Percentiles rank a stretch among this genome's conserved stretches.
These are phyloP conservation scores for Ceratocystis smalleyi DNA, from an alignment of 2,329 filamentous ascomycete genomes.

Conservation along the genomic window DNA sequence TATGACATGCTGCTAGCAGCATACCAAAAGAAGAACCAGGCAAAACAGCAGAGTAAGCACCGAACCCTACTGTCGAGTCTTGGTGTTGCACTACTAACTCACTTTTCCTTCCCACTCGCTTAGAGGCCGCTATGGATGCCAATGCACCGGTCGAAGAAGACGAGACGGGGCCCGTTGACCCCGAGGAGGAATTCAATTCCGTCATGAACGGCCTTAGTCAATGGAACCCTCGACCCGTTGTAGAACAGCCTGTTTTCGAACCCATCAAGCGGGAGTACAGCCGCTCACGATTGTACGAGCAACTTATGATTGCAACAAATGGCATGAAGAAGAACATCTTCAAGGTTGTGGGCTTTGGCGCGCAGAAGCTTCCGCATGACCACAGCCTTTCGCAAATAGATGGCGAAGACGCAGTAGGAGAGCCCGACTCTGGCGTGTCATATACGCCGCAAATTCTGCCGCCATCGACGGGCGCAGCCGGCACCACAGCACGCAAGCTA, in stretches of 20 bases:
- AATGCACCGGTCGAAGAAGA: slow-evolving; percentile 82
- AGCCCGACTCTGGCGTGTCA: slow-evolving; percentile 33
- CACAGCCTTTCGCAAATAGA: slow-evolving; percentile 28
- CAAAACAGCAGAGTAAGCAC: slow-evolving; percentile 81
- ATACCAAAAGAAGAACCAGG: slow-evolving; percentile 96
- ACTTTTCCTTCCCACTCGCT: slow-evolving; percentile 16
- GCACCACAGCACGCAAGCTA: slow-evolving; percentile 1
- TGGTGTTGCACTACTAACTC: slow-evolving; percentile 9
- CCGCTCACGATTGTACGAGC: slow-evolving; percentile 46
- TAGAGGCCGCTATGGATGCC: slow-evolving; percentile 86
- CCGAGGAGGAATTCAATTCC: slow-evolving; percentile 80
- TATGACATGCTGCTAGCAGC: slow-evolving; percentile 83
- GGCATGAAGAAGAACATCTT: slow-evolving; percentile 51
- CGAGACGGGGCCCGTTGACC: slow-evolving; percentile 69
- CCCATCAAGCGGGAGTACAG: slow-evolving; percentile 50
- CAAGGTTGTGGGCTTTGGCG: slow-evolving; percentile 40
- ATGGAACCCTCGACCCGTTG: slow-evolving; percentile 63
- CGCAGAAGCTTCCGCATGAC: slow-evolving; percentile 37
- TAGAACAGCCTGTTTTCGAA: slow-evolving; percentile 46
- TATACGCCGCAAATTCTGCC: slow-evolving; percentile 23
- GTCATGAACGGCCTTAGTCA: slow-evolving; percentile 70
- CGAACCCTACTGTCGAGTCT: slow-evolving; percentile 10
- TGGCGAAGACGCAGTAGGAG: slow-evolving; percentile 42
- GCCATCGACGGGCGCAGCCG: slow-evolving; percentile 26
- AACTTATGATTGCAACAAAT: slow-evolving; percentile 50